A percentile compares a stretch with the other conserved stretches of the same genome.
Conservation (phyloP, 1,284 basidiomycete species). For the Chalciporus piperatoides region DNA sequence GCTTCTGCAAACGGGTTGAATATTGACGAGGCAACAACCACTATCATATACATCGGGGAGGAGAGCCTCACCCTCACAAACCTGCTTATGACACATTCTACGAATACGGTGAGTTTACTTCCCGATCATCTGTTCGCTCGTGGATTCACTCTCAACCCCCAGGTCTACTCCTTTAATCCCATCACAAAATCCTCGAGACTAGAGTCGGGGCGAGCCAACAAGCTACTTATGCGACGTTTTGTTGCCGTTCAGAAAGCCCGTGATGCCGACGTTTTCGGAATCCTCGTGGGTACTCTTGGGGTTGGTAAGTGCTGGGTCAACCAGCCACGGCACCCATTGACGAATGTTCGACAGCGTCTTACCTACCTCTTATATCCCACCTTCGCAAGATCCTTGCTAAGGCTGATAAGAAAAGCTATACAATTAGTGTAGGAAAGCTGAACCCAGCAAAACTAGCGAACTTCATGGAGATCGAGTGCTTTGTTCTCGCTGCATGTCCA, state of each 20-base stretch:
- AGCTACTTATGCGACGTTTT: constrained; percentile 89
- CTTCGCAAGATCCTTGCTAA: constrained; percentile 64
- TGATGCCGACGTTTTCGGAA: constrained; percentile 92
- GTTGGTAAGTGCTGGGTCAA: constrained; percentile 54
- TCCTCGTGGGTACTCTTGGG: constrained; percentile 93
- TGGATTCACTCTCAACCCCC: background rate
- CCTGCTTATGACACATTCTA: constrained; percentile 74
- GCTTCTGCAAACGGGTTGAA: background rate
- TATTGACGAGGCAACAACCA: constrained; percentile 14
- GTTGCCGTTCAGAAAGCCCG: constrained; percentile 85
- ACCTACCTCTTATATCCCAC: constrained; percentile 77
- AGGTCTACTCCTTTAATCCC: constrained; percentile 83
- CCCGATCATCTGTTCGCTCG: background rate
- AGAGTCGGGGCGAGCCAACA: constrained; percentile 70
- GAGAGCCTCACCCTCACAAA: constrained; percentile 86
- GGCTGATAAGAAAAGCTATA: constrained; percentile 86
- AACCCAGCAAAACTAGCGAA: constrained; percentile 96
- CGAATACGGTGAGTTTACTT: constrained; percentile 31
- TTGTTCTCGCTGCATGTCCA: constrained; percentile 91
- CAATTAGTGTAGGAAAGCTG: constrained; percentile 92
- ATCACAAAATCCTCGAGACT: constrained; percentile 42
- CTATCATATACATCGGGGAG: constrained; percentile 79
- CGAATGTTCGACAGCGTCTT: constrained; percentile 52
- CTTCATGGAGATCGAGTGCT: constrained; percentile 96
- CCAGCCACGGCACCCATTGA: background rate